Conservation (phyloP, 768 basidiomycete genomes). For the Suillus fuscotomentosus region DNA sequence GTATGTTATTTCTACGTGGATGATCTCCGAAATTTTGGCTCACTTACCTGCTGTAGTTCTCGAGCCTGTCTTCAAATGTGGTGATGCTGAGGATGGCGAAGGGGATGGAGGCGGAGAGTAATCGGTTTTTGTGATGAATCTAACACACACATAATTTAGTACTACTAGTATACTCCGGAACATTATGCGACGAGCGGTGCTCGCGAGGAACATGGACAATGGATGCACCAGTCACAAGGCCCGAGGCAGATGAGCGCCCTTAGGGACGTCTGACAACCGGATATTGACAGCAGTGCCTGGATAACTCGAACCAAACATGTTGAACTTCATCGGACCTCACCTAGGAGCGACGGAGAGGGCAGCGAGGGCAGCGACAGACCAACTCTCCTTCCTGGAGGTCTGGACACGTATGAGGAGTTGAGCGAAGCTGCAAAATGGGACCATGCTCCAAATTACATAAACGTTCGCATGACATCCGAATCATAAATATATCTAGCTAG, state of each 20-base stretch:
- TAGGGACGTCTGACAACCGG: not conserved
- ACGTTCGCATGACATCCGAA: not conserved
- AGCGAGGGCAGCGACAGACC: not conserved
- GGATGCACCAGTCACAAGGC: not conserved
- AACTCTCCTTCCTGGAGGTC: not conserved
- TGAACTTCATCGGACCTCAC: not conserved
- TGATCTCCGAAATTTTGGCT: not conserved
- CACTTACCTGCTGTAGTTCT: constrained; percentile 31
- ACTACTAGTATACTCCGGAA: not conserved
- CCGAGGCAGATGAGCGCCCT: not conserved
- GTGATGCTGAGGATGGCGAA: constrained; percentile 46
- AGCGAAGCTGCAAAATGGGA: not conserved
- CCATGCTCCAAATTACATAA: not conserved
- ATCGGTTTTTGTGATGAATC: constrained; percentile 38
- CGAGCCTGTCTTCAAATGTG: constrained; percentile 50
- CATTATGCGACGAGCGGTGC: not conserved
- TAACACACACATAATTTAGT: not conserved
- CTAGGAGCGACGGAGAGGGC: too few relatives aligned
- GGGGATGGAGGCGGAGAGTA: constrained; percentile 38
- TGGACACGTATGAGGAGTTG: not conserved
- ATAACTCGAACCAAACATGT: not conserved
- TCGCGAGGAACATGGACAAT: not conserved
- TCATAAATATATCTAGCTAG: too few relatives aligned
- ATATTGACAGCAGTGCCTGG: not conserved
- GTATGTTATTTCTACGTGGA: constrained; percentile 33